Base-by-base conservation (phyloP, 371 early-diverging fungal genomes). In the Mucor mucedo region DNA sequence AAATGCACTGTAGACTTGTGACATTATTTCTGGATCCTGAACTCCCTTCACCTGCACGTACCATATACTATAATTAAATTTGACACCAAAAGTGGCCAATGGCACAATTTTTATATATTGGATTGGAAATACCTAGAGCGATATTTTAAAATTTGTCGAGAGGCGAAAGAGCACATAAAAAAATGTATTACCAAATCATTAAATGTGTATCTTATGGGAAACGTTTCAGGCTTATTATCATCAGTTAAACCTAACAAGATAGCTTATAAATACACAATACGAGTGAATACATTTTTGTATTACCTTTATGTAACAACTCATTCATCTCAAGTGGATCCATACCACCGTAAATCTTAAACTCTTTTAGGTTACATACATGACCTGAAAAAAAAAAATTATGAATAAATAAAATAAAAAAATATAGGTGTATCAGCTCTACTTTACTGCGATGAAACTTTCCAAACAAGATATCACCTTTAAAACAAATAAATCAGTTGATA, bases 11-110 rank as follows among this genome's bases (percentile, higher is more conserved):
- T 87, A 80, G 0, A 83, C 85, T 44, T 75, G 75, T 28, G 83
- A 78, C 42, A 96, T 88, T 4, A 92, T 61, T 14, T 77, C 83
- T 8, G 81, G 70, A 39, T 95, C 86, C 41, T 81, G 69, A 30
- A 90, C 82, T 1, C 99, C 99, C 49, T 82, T 83, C 8, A 98
- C 71, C 75, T 95, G 92, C 4, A 98, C 87, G 77, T 89, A 93
- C 99, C 99, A 99, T n/a, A 99, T 91, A 55, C 91, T 91, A 74
- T 93, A 97, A 79, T 95, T 96, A 76, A 97, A 97, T 69, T 95
- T 96, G 58, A 91, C 85, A 8, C 95, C 97, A 85, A 91, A 93
- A 5, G 98, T 91, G 53, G 93, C 76, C 41, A 96, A 69, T 14
- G 99, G 99, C n/a, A 89, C 90, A 40, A 99, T 96, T 82, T 94